Conservation (phyloP, 768 basidiomycete genomes). For the Kwoniella dejecticola region DNA sequence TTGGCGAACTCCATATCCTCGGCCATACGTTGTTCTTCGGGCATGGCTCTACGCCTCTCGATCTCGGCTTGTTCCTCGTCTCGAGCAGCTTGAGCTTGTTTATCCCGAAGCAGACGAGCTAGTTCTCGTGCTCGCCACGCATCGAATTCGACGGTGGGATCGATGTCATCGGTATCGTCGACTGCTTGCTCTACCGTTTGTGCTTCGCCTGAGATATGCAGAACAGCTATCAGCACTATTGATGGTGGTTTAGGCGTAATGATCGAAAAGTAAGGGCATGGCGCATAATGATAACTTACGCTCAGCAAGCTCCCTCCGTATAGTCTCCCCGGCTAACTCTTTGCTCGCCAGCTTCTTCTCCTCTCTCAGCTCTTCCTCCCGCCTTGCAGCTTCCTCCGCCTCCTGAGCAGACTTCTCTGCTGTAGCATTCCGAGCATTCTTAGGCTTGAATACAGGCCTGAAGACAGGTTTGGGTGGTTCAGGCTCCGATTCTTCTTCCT, state of each 20-base stretch:
- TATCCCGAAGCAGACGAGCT: slow-evolving; percentile 88
- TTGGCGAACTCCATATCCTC: slow-evolving; percentile 89
- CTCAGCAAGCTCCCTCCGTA: slow-evolving; percentile 84
- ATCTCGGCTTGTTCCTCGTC: slow-evolving; percentile 89
- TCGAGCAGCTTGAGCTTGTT: slow-evolving; percentile 76
- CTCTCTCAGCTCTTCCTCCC: slow-evolving; percentile 73
- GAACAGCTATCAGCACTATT: neutral
- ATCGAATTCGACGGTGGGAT: slow-evolving; percentile 87
- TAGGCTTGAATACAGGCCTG: slow-evolving; percentile 91
- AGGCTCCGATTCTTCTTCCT: slow-evolving; percentile 59
- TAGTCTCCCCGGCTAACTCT: slow-evolving; percentile 90
- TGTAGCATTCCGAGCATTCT: slow-evolving; percentile 58
- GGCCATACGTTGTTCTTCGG: slow-evolving; percentile 86
- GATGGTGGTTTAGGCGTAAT: neutral
- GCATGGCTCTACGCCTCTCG: slow-evolving; percentile 84
- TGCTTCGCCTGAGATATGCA: slow-evolving; percentile 2
- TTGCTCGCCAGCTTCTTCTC: slow-evolving; percentile 85
- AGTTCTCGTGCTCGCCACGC: slow-evolving; percentile 94
- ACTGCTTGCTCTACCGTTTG: slow-evolving; percentile 55
- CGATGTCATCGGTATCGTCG: slow-evolving; percentile 91
- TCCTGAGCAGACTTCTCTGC: slow-evolving; percentile 63
- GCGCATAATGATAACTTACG: slow-evolving; percentile 60
- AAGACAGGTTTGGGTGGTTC: slow-evolving; percentile 70
- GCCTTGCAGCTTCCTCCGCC: slow-evolving; percentile 71
- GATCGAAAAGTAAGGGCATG: neutral